These are phyloP conservation scores for Beauveria bassiana DNA, from an alignment of 2,329 filamentous ascomycete species.

Conservation along the genomic window DNA sequence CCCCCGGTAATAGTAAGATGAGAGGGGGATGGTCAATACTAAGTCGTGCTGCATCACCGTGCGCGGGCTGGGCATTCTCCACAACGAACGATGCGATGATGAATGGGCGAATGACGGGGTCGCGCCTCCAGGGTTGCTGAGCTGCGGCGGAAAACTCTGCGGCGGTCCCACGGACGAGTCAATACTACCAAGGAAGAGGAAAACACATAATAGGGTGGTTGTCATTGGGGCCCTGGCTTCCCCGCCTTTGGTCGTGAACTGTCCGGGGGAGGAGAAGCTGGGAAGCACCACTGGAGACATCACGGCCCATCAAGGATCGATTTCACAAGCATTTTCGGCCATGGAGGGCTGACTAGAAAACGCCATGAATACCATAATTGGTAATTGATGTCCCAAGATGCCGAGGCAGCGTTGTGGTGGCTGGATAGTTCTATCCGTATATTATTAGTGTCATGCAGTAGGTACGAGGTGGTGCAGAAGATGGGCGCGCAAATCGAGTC, in stretches of 20 bases:
- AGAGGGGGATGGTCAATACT: not conserved
- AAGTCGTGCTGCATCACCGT: not conserved
- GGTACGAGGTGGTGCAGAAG: not conserved
- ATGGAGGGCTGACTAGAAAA: not conserved
- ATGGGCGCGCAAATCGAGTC: not conserved
- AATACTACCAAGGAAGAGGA: not conserved
- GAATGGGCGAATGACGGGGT: not conserved
- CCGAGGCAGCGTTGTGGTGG: conserved; percentile 3
- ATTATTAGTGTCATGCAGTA: not conserved
- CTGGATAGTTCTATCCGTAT: not conserved
- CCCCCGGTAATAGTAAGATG: not conserved
- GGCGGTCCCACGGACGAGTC: not conserved
- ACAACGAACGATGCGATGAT: not conserved
- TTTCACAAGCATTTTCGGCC: conserved; percentile 5
- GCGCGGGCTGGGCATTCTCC: not conserved
- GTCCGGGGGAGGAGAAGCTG: not conserved
- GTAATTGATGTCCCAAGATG: conserved; percentile 2
- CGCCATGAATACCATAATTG: not conserved
- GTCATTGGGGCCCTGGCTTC: not conserved
- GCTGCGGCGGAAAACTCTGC: not conserved
- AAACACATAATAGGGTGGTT: not conserved
- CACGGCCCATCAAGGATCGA: not conserved
- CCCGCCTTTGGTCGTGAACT: not conserved
- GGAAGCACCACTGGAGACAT: not conserved
- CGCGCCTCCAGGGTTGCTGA: not conserved